phyloP scores from a whole-genome alignment of 768 basidiomycete species.

The Mycena vulgaris region DNA sequence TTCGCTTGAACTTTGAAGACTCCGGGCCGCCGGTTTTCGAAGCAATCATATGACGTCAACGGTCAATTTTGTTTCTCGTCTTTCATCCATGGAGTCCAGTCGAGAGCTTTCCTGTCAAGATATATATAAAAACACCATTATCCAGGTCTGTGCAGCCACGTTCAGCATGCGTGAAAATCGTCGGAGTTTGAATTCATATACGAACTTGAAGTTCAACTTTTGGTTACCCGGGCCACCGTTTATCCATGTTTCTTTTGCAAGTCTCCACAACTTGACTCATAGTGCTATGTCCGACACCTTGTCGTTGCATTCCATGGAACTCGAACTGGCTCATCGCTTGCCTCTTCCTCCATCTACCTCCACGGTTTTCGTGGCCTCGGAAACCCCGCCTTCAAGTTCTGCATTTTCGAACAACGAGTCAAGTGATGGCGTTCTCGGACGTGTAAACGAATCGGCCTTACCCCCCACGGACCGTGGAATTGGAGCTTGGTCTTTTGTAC shows the following conservation, averaged over 20 bases:
- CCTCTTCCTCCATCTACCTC: slow-evolving; percentile 31
- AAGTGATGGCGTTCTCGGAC: not conserved
- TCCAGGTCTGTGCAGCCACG: too few relatives aligned
- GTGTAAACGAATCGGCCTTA: slow-evolving; percentile 24
- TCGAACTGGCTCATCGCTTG: slow-evolving; percentile 30
- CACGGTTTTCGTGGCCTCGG: not conserved
- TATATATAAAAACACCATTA: too few relatives aligned
- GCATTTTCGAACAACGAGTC: not conserved
- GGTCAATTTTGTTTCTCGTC: too few relatives aligned
- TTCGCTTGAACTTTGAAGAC: too few relatives aligned
- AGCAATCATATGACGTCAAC: too few relatives aligned
- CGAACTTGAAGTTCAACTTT: too few relatives aligned
- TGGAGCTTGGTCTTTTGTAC: slow-evolving; percentile 48
- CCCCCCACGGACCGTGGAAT: slow-evolving; percentile 43
- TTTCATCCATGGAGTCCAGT: too few relatives aligned
- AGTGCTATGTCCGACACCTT: not conserved
- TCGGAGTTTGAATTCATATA: too few relatives aligned
- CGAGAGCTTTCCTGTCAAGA: too few relatives aligned
- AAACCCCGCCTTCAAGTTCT: not conserved
- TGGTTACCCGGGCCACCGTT: too few relatives aligned
- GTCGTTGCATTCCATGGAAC: not conserved
- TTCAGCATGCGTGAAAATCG: too few relatives aligned
- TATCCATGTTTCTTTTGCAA: not conserved
- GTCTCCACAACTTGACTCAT: not conserved
- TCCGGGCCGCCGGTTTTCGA: too few relatives aligned